phyloP scores from a whole-genome alignment of 2,329 filamentous ascomycete species.

The Ceratocystis papillata region DNA sequence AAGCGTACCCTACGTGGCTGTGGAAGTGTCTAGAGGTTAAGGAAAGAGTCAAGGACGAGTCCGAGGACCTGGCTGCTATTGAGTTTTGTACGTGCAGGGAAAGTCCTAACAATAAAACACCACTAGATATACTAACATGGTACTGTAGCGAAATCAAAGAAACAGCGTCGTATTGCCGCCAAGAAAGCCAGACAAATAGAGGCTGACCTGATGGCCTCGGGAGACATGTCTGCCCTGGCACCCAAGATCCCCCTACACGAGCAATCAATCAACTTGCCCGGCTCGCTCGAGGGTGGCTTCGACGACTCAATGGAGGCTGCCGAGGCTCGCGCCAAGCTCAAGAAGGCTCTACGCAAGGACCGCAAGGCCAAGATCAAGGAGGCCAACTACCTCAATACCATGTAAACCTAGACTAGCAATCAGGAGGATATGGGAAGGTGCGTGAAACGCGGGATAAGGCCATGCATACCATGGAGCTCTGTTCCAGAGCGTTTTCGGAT shows the following conservation, averaged over 20 bases:
- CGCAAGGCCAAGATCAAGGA: slow-evolving; percentile 71
- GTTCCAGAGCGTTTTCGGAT: no score
- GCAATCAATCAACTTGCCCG: slow-evolving; percentile 65
- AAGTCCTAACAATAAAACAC: neutral
- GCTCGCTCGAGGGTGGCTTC: slow-evolving; percentile 35
- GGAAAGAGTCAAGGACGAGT: slow-evolving; percentile 42
- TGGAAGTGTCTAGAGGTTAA: slow-evolving; percentile 60
- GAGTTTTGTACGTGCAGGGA: slow-evolving; percentile 58
- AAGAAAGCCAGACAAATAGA: slow-evolving; percentile 50
- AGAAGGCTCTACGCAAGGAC: slow-evolving; percentile 61
- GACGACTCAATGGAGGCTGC: slow-evolving; percentile 40
- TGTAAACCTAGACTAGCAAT: slow-evolving; percentile 39
- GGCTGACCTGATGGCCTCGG: slow-evolving; percentile 50
- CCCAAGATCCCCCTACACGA: slow-evolving; percentile 65
- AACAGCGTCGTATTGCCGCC: slow-evolving; percentile 60
- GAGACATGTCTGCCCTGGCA: slow-evolving; percentile 53
- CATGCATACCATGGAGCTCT: no score
- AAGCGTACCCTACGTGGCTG: slow-evolving; percentile 70
- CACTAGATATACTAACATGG: neutral
- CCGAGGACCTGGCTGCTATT: slow-evolving; percentile 52
- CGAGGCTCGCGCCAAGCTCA: slow-evolving; percentile 50
- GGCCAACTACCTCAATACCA: slow-evolving; percentile 71
- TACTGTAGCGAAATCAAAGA: slow-evolving; percentile 66
- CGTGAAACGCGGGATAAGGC: neutral
- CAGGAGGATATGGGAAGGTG: neutral